Evolutionary conservation across 2,329 filamentous ascomycete genomes (phyloP), one percentile per base, ranked within the genome.

Genomic region (Aspergillus neoniger): DNA sequence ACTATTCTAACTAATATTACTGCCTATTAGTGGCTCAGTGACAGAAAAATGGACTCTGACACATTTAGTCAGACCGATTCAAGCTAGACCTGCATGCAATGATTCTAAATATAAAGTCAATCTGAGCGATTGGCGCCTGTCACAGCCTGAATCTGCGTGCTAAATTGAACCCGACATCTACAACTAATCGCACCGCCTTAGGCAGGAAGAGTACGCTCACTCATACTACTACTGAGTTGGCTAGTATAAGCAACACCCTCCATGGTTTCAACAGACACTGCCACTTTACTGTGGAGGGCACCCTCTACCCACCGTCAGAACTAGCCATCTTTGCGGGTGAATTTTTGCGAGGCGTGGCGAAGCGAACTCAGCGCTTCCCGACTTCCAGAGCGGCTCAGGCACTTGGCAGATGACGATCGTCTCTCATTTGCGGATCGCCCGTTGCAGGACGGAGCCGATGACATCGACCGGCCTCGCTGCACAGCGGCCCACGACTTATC

Each of bases 371-470:
- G 14, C 14, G 25, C 23, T 28, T 28, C 47, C n/a, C 14, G 21
- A 28, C 25, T 30, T 50, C 25, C 25, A 30, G 47, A 50, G 47
- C 47, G 61, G 59, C 54, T 62, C 59, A 65, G 63, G 65, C 50
- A 66, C 60, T 67, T 67, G 66, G 63, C 63, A 61, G 61, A 65
- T 62, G 69, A 89, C 92, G 69, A 88, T 89, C 0, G 82, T 85
- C 64, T 85, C 64, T 88, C 85, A 78, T 74, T 74, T 68, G 72
- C 67, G 63, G 70, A 71, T 70, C 57, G 55, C 48, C 67, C 62
- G 64, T 67, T 69, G 65, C 55, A 58, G 62, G 64, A 44, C 41
- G 41, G 41, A 63, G 61, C 66, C 68, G 71, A 74, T 73, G 72
- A 73, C 72, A 74, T 75, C 68, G 70, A 74, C 65, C 67, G 71